These are phyloP conservation scores for Aspergillus sp. DNA, from an alignment of 2,329 filamentous ascomycete species.

Conservation along the genomic window DNA sequence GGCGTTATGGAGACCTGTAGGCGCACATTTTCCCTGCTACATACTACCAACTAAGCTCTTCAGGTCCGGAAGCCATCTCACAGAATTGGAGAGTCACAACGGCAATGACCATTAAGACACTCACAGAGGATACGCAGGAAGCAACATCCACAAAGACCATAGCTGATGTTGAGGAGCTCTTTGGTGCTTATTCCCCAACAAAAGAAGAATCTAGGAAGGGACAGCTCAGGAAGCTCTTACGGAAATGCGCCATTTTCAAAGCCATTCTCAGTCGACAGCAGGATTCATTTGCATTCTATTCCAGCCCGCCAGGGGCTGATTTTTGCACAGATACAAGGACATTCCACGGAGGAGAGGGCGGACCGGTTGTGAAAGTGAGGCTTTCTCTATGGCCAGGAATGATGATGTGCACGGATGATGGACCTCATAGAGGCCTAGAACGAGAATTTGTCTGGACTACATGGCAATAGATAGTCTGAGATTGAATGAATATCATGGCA, in stretches of 20 bases:
- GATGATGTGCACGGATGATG: neutral
- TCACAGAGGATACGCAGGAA: too few relatives aligned
- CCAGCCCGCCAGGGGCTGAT: neutral
- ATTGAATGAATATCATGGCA: too few relatives aligned
- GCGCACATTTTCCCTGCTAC: too few relatives aligned
- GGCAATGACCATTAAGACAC: too few relatives aligned
- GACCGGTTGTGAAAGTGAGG: neutral
- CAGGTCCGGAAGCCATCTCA: too few relatives aligned
- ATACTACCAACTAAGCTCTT: too few relatives aligned
- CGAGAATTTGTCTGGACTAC: constrained; percentile 6
- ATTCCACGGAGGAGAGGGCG: constrained; percentile 1
- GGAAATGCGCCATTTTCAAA: constrained; percentile 5
- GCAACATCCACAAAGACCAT: neutral
- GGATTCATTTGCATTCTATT: neutral
- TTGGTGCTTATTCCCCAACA: neutral
- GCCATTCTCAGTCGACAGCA: constrained; percentile 1
- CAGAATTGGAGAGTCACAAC: too few relatives aligned
- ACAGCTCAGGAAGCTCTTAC: constrained; percentile 2
- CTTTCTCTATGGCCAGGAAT: constrained; percentile 9
- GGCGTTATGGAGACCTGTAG: too few relatives aligned
- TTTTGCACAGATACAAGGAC: neutral
- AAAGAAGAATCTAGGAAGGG: neutral
- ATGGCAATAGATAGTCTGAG: too few relatives aligned
- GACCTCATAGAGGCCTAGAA: neutral
- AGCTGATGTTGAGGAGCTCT: neutral